Evolutionary conservation across 495 filamentous ascomycete species (phyloP), one percentile per base, ranked within the genome.

Genomic region (Opeltia flavorubescens): DNA sequence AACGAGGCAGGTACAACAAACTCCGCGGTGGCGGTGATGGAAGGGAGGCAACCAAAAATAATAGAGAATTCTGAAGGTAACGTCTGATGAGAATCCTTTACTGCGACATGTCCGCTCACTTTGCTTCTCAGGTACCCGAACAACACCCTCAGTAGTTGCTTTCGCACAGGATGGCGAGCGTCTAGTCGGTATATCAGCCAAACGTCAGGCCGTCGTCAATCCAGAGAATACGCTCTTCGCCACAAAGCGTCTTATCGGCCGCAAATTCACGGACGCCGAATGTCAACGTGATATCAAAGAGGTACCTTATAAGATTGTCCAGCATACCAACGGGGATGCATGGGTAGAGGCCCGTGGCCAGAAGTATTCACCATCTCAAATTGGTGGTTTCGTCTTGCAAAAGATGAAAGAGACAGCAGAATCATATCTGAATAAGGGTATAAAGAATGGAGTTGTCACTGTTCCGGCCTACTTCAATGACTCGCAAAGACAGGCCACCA

Each of bases 331-430:
- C 62, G 91, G 91, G 56, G 91, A 98, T 58, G 91, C 91, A 55
- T 98, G 91, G 91, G 83, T 98, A 47, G 80, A 89, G 70, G 89
- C 91, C 56, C 87, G 87, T 55, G 89, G 86, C 58, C 79, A 95
- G 68, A 94, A 87, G 64, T 98, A 96, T 76, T 98, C 91, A 53
- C 91, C 91, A 34, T 95, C 89, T 4, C 91, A 98, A 70, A 85
- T 98, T 53, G 91, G 91, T 74, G 91, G 91, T 59, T 95, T 96
- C 67, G 74, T 95, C 56, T 76, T 98, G 53, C 80, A 86, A 62
- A 95, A 95, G 75, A 95, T 95, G 89, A 95, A 94, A 77, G 89
- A 95, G 72, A 95, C 89, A 36, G 89, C 89, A 48, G 89, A 94
- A 69, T 70, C 81, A 39, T 89, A 91, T 70, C 75, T 95, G 48